Evolutionary conservation across 495 filamentous ascomycete genomes (phyloP), one percentile per base, ranked within the genome.

Genomic region (Hyaloscypha hepaticicola): DNA sequence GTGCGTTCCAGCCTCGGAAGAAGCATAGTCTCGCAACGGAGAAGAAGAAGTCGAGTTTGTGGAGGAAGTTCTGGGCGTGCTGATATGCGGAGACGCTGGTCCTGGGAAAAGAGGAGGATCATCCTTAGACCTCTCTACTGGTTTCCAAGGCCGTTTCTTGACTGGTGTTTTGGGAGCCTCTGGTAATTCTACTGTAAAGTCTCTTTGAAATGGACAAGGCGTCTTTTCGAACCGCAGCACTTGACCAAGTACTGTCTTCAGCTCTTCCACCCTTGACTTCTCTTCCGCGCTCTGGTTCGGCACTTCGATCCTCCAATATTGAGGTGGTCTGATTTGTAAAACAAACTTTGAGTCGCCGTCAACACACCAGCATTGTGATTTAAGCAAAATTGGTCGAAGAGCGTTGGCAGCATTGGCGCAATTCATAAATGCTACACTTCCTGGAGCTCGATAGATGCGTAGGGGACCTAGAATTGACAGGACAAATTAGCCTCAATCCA

Each of bases 321-420:
- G 87, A 19, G 92, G 85, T 28, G 86, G 82, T 33, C 90, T 83
- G 58, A 95, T 90, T 60, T 91, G 88, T 65, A 96, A 70, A 6
- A 95, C 88, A 69, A 95, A 96, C 65, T 87, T 92, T 74, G 78
- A 80, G 45, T 87, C 85, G 51, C 89, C 89, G 72, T 96, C 90
- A 24, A 97, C 90, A 75, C 90, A 95, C 93, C 93, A 97, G 65
- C 87, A 95, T 72, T 95, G 90, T 22, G 90, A 94, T 74, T 90
- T 95, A 11, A 90, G 89, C 41, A 97, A 73, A 51, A 97, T 94
- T 52, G 93, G 87, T 67, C 90, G 90, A 11, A 96, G 83, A 28
- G 91, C 66, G 78, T 82, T 79, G n/a, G n/a, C n/a, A 28, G 91
- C 38, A 45, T 45, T 45, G 61, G 90, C 90, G 68, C 91, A 96